Evolutionary conservation across 441 rosid species (phyloP).

Genomic region (Adansonia grandidieri): DNA sequence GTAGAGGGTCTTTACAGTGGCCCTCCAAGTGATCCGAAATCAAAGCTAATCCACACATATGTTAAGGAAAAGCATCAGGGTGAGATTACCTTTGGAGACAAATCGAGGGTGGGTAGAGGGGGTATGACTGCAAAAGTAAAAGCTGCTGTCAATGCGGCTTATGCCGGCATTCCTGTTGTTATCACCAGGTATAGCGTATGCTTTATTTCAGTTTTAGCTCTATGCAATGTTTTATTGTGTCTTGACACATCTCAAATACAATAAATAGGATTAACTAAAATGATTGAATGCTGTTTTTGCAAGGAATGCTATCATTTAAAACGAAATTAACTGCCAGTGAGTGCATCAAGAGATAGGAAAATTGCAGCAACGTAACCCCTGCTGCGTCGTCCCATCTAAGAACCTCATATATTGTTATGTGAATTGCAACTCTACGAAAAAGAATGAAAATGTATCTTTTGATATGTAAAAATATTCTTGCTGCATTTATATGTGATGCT

Average conservation of each 20-base stretch:
- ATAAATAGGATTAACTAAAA: neutral
- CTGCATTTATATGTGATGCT: neutral
- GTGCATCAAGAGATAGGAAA: neutral
- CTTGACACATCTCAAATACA: neutral
- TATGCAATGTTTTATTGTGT: neutral
- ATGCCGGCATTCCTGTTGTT: constrained; percentile 91
- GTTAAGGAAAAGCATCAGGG: constrained; percentile 73
- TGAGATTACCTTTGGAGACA: constrained; percentile 94
- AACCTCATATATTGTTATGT: neutral
- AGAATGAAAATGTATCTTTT: constrained; percentile 7
- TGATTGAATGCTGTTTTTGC: neutral
- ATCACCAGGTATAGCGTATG: constrained; percentile 61
- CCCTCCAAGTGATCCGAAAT: constrained; percentile 90
- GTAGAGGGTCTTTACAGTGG: constrained; percentile 97
- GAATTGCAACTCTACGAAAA: constrained; percentile 7
- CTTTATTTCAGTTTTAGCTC: constrained; percentile 19
- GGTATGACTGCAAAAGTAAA: constrained; percentile 99
- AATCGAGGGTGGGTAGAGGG: constrained; percentile 96
- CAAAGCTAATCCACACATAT: constrained; percentile 85
- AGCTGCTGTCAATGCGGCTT: constrained; percentile 91
- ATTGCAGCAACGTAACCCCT: neutral
- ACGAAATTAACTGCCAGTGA: constrained; percentile 3
- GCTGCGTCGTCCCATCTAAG: constrained; percentile 4
- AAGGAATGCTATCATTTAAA: neutral
- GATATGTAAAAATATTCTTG: neutral